Evolutionary conservation across 129 eudicot genomes (phyloP).

Genomic region (Pseudognaphalium luteoalbum): DNA sequence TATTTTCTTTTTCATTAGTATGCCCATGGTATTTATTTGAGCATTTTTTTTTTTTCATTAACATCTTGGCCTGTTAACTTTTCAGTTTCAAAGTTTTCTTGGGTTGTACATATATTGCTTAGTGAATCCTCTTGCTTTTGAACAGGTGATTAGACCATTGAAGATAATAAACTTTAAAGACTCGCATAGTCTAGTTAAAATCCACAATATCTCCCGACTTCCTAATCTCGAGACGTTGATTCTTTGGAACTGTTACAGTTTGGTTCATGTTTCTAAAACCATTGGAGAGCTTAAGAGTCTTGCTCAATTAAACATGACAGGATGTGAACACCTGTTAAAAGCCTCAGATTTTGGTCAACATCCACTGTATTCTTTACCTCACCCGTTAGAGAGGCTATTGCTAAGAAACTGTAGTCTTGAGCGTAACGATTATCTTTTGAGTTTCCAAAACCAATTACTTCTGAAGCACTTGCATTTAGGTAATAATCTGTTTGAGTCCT

Average conservation of each 20-base stretch:
- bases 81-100: neutral
- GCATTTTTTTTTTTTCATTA: neutral
- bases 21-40: conserved; percentile 24
- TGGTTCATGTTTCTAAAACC: conserved; percentile 12
- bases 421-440: neutral
- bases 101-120: neutral
- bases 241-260: conserved; percentile 14
- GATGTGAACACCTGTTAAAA: conserved; percentile 4
- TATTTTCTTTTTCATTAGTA: neutral
- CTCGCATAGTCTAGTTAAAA: conserved; percentile 8
- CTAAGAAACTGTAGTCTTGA: conserved; percentile 15
- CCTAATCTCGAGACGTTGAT: conserved; percentile 31
- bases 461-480: conserved; percentile 24
- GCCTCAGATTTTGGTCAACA: neutral
- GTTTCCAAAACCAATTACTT: neutral
- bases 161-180: conserved; percentile 14
- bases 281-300: conserved; percentile 23
- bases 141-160: conserved; percentile 5
- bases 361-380: neutral
- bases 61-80: neutral
- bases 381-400: neutral
- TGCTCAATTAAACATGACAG: conserved; percentile 17
- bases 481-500: conserved; percentile 5
- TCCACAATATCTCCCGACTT: neutral
- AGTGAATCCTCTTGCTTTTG: neutral